Base-by-base conservation (phyloP, 2,329 filamentous ascomycete species). In the Cordyceps fumosorosea region DNA sequence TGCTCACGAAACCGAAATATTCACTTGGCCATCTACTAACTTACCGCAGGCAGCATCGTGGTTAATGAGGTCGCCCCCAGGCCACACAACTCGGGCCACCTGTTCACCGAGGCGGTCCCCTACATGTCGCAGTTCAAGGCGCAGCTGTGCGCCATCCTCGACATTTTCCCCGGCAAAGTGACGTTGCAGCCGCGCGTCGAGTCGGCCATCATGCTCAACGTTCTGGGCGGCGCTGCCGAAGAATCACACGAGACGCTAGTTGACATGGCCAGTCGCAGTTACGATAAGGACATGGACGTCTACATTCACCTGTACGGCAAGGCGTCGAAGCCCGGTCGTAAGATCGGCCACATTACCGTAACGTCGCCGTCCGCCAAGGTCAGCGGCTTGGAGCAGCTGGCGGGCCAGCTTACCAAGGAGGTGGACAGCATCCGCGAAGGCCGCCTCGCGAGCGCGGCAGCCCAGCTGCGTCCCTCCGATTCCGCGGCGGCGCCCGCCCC, bases 291-390 rank as follows among this genome's bases (percentile, higher is more conserved):
- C 44, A 78, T 80, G 64, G 82, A 80, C 57, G 75, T 82, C 16
- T 82, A 80, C 58, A 81, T 97, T 12, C 93, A 99, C 70, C 84
- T 97, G 53, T 99, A 99, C 77, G 93, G 93, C 70, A 98, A 98
- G 76, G 85, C 84, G 53, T 89, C 92, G 29, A 90, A 92, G 68
- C 91, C 90, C 5, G 89, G 91, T 40, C 88, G 95, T 52, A 99
- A 98, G 76, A 98, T 98, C 78, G 93, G 93, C 12, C 95, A 99
- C 74, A 85, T 99, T 67, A 98, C 93, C 0, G 77, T 96, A 44
- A 89, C 90, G 1, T 87, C 86, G 1, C 80, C 83, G 14, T 86
- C 84, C 0, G 85, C 93, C 71, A 77, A 83, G 44, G 26, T 44
- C 14, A 81, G 87, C 68, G 86, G 89, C n/a, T 75, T 86, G 18